phyloP scores from a whole-genome alignment of 2,329 filamentous ascomycete genomes.

The Trichoderma asperellum region DNA sequence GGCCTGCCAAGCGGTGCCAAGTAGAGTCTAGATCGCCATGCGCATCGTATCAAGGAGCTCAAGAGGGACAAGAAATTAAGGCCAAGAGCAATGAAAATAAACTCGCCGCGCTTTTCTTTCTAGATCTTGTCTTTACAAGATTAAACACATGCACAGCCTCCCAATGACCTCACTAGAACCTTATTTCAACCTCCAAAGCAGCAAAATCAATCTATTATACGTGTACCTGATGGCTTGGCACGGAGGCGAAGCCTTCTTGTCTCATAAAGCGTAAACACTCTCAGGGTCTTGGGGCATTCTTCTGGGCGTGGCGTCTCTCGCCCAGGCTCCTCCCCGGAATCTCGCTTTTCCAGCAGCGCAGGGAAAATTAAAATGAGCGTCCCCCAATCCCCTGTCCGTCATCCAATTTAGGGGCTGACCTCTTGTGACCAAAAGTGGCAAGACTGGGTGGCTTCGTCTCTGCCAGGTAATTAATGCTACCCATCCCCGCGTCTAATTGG shows the following conservation, averaged over 20 bases:
- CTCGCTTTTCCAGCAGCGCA: constrained; percentile 14
- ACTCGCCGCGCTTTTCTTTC: neutral
- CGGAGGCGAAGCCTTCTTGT: neutral
- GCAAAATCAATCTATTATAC: neutral
- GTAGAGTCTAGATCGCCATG: neutral
- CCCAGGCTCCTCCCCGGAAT: constrained; percentile 12
- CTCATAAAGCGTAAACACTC: neutral
- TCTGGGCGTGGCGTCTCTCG: neutral
- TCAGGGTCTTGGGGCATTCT: neutral
- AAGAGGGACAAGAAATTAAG: no score
- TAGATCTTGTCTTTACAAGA: neutral
- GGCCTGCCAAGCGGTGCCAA: neutral
- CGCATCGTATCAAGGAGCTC: neutral
- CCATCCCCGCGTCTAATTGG: constrained; percentile 22
- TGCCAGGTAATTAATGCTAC: constrained; percentile 11
- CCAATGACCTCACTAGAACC: constrained; percentile 6
- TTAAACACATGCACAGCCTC: neutral
- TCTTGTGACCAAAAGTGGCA: neutral
- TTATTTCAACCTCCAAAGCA: constrained; percentile 3
- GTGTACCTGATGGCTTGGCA: neutral
- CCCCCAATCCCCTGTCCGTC: neutral
- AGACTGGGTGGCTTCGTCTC: neutral
- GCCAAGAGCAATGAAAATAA: neutral
- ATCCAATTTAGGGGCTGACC: constrained; percentile 5
- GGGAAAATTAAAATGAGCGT: constrained; percentile 24